phyloP scores from a whole-genome alignment of 2,329 filamentous ascomycete genomes.

The Pestalotiopsis sp. region DNA sequence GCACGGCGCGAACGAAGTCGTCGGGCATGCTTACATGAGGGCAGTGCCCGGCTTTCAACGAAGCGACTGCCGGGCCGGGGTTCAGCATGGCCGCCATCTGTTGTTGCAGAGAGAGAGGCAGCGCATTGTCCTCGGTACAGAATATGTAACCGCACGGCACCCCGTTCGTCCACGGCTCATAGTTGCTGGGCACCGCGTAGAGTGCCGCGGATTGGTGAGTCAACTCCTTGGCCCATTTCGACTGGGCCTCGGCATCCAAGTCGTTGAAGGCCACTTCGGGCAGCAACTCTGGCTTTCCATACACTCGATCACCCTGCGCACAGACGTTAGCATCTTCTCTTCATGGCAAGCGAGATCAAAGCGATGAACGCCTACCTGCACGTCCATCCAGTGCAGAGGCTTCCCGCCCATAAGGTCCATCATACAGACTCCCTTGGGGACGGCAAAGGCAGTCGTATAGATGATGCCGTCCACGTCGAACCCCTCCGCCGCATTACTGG shows the following conservation, averaged over 20 bases:
- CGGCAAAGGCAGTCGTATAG: conserved; percentile 11
- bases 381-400: conserved; percentile 17
- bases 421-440: conserved; percentile 10
- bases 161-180: conserved; percentile 17
- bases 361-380: conserved; percentile 8
- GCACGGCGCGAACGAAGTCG: conserved; percentile 14
- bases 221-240: conserved; percentile 15
- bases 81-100: conserved; percentile 17
- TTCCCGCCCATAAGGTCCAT: conserved; percentile 16
- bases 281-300: conserved; percentile 9
- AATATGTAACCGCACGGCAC: conserved; percentile 18
- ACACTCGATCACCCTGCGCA: conserved; percentile 16
- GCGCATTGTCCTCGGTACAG: conserved; percentile 14
- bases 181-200: conserved; percentile 13
- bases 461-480: conserved; percentile 11
- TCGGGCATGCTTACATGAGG: conserved; percentile 15
- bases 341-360: not conserved
- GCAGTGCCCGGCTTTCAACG: conserved; percentile 17
- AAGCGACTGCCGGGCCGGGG: conserved; percentile 3
- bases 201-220: conserved; percentile 15
- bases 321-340: not conserved
- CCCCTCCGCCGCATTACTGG: conserved; percentile 10
- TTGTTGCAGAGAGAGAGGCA: conserved; percentile 17
- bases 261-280: conserved; percentile 16
- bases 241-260: conserved; percentile 6